Evolutionary conservation across 1,139 yeast species (phyloP).

Genomic region (Geotrichum macrosporum): DNA sequence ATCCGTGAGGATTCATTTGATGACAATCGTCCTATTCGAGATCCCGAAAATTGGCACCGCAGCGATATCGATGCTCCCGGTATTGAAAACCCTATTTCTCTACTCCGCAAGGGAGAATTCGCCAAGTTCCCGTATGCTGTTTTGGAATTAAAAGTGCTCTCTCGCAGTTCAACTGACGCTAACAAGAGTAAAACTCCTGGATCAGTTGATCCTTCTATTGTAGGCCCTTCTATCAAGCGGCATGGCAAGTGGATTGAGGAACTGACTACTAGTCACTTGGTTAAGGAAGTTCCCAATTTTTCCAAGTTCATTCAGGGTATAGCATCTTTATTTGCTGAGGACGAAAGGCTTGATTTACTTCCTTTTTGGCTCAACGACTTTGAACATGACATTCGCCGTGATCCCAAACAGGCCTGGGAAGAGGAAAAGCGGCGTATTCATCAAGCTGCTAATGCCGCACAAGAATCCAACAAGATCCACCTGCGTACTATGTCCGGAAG

Average conservation of each 20-base stretch:
- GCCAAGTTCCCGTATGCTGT: conserved; percentile 85
- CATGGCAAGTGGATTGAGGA: conserved; percentile 82
- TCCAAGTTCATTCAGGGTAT: conserved; percentile 89
- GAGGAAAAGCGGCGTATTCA: conserved; percentile 39
- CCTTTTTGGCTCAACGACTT: conserved; percentile 95
- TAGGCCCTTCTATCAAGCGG: conserved; percentile 41
- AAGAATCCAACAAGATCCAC: conserved; percentile 23
- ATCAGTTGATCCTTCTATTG: conserved; percentile 13
- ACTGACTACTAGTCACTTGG: conserved; percentile 73
- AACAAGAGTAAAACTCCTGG: conserved; percentile 23
- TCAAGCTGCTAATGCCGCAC: conserved; percentile 26
- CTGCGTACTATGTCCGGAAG: conserved; percentile 16
- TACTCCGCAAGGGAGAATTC: conserved; percentile 81
- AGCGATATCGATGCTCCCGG: conserved; percentile 75
- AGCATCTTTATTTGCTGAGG: conserved; percentile 81
- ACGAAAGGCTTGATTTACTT: conserved; percentile 79
- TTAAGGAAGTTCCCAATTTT: conserved; percentile 86
- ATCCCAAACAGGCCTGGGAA: conserved; percentile 69
- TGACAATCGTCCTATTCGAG: conserved; percentile 78
- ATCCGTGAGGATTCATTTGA: conserved; percentile 91
- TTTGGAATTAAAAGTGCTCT: conserved; percentile 72
- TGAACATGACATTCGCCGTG: conserved; percentile 71
- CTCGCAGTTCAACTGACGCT: conserved; percentile 18
- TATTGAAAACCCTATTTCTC: conserved; percentile 61
- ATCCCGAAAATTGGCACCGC: conserved; percentile 88